Conservation (phyloP, 1,284 basidiomycete species). For the Cronartium ribicola region DNA sequence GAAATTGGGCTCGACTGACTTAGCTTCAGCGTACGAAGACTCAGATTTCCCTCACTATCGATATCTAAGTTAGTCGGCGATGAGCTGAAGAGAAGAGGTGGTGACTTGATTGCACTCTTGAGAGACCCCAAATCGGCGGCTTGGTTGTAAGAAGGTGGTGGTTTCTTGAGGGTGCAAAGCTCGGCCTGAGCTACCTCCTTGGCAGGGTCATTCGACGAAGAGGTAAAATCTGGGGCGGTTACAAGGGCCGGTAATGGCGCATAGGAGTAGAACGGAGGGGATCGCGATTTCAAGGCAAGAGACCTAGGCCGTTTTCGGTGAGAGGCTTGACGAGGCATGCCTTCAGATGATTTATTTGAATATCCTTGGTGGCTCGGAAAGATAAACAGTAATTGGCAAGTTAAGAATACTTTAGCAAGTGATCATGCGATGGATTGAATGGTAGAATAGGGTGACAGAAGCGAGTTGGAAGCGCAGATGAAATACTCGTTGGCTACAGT, state of each 20-base stretch:
- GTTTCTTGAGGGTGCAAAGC: background rate
- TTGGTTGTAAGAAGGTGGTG: background rate
- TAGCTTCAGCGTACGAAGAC: background rate
- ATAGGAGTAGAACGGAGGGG: background rate
- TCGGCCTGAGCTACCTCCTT: background rate
- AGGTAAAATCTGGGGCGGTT: background rate
- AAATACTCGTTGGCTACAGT: too few species aligned
- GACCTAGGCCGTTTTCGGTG: background rate
- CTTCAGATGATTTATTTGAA: too few species aligned
- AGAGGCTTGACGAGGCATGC: background rate
- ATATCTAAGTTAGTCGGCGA: background rate
- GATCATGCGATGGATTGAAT: too few species aligned
- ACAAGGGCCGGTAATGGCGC: background rate
- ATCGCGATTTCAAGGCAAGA: background rate
- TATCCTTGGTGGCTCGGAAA: too few species aligned
- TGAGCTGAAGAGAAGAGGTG: background rate
- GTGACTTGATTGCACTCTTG: slow-evolving; percentile 1
- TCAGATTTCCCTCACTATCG: background rate
- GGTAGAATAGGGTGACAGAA: too few species aligned
- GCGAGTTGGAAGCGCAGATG: too few species aligned
- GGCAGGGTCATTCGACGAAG: background rate
- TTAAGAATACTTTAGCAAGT: too few species aligned
- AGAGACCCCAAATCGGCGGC: background rate
- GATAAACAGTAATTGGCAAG: too few species aligned
- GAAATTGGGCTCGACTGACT: background rate